Percentiles rank a stretch among this genome's conserved stretches.
Evolutionary conservation across 75 land plant genomes (phyloP).

Genomic region (Ceratopteris richardii): DNA sequence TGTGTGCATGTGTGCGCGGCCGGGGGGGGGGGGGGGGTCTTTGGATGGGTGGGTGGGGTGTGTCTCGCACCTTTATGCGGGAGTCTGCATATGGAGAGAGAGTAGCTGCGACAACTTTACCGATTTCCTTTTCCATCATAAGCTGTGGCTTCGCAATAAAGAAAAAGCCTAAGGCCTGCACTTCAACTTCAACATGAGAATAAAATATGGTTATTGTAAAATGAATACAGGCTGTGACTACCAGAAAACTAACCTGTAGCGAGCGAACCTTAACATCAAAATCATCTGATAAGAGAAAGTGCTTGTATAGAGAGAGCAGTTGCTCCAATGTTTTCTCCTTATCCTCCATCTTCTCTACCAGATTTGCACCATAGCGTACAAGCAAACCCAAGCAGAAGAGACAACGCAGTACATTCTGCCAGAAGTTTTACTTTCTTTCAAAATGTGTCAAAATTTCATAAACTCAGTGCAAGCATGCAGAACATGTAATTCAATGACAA

Average conservation of each 20-base stretch:
- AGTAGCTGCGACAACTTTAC: conserved; percentile 55
- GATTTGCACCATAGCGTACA: conserved; percentile 70
- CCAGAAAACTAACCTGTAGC: conserved; percentile 57
- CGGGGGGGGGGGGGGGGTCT: no score
- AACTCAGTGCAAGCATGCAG: background rate
- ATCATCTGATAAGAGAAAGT: conserved; percentile 64
- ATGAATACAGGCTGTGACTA: no score
- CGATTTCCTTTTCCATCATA: conserved; percentile 87
- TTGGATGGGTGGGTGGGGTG: no score
- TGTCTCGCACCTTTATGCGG: conserved; percentile 71
- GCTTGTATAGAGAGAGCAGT: conserved; percentile 56
- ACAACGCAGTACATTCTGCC: conserved; percentile 79
- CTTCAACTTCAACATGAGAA: background rate
- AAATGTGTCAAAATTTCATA: background rate
- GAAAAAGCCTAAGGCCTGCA: conserved; percentile 82
- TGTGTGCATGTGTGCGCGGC: no score
- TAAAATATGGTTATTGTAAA: no score
- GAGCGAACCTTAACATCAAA: conserved; percentile 77
- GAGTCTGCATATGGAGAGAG: conserved; percentile 53
- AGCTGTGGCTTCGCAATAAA: conserved; percentile 86
- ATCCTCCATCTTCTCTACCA: conserved; percentile 27
- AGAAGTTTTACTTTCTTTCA: conserved; percentile 1
- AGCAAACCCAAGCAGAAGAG: conserved; percentile 91
- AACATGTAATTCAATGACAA: no score
- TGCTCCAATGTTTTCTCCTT: conserved; percentile 31